Evolutionary conservation across 345 rosid genomes (phyloP), one percentile per base, ranked within the genome.

Genomic region (Toxicodendron radicans): DNA sequence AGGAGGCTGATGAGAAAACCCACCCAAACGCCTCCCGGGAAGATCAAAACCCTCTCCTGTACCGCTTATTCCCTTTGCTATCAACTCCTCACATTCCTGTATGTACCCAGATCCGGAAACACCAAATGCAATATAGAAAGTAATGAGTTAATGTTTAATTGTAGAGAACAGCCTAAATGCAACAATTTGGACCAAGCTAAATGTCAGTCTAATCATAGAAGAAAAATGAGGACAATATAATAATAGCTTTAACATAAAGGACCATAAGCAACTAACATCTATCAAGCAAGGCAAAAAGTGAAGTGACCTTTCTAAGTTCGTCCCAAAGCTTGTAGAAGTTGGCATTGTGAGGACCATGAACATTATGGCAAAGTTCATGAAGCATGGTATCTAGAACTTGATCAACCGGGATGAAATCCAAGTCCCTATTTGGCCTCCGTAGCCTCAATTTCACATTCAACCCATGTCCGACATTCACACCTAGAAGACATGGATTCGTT

Each of bases 321-420:
- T 93, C 98, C 99, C 97, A 95, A 30, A 95, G 92, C 81, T 88
- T 85, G 85, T 95, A 95, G 79, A 95, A 95, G 71, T 24, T 80
- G 45, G 98, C 93, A 66, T 93, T 90, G 24, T 93, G 98, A 84
- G 98, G 95, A 76, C 90, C 92, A 57, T 87, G 93, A 38, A 32
- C 91, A 75, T 89, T 95, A 75, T 93, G 99, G 76, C 97, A 93
- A 58, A 95, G 93, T 82, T 95, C 97, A 33, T 93, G 99, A 81
- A 91, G 98, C 98, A 93, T 91, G 1, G 99, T 93, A 83, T 93
- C 97, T 10, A 93, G 92, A 73, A 95, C 79, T 73, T 88, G 82
- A 81, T 90, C 83, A 46, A 79, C 91, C 1, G 97, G 90, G 58
- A 80, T 79, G 80, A 95, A 95, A 57, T 84, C 92, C 69, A 32